Conservation (phyloP, 352 stramenopile species). For the Pythium oligandrum region DNA sequence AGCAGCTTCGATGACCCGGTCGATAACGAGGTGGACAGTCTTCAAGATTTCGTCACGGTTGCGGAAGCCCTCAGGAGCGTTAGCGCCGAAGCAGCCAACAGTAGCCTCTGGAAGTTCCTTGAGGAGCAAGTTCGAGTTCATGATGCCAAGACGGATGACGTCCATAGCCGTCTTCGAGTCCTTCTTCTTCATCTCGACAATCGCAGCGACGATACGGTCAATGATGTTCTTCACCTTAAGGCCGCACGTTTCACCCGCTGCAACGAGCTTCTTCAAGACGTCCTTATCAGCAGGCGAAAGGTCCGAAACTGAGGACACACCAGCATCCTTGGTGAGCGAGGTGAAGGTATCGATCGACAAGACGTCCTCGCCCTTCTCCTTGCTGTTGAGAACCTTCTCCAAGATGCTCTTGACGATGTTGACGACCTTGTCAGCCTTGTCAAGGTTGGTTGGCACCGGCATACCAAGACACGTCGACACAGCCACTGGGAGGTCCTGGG, state of each 20-base stretch:
- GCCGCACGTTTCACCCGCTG: constrained; percentile 13
- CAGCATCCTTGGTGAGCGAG: constrained; percentile 8
- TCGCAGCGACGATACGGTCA: constrained; percentile 8
- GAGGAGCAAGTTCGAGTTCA: constrained; percentile 1
- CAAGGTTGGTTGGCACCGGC: constrained; percentile 16
- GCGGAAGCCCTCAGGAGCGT: constrained; percentile 25
- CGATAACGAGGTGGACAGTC: constrained; percentile 30
- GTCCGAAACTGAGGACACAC: not conserved
- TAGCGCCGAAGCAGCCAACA: constrained; percentile 12
- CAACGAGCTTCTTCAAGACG: constrained; percentile 14
- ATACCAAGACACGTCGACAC: constrained; percentile 34
- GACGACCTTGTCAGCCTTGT: constrained; percentile 20
- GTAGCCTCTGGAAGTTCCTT: constrained; percentile 3
- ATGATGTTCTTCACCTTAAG: constrained; percentile 15
- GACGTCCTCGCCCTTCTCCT: constrained; percentile 6
- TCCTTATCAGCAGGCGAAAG: constrained; percentile 3
- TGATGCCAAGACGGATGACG: constrained; percentile 1
- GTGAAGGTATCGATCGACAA: constrained; percentile 6
- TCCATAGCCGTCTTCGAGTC: constrained; percentile 5
- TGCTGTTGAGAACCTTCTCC: constrained; percentile 15
- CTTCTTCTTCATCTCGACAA: constrained; percentile 13
- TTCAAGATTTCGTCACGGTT: constrained; percentile 10
- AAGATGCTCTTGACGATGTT: constrained; percentile 30
- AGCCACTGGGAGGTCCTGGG: constrained; percentile 40
- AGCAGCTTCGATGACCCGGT: constrained; percentile 34